A percentile compares a stretch with the other conserved stretches of the same genome.
phyloP scores from a whole-genome alignment of 768 basidiomycete genomes.

The Podaxis rugospora region DNA sequence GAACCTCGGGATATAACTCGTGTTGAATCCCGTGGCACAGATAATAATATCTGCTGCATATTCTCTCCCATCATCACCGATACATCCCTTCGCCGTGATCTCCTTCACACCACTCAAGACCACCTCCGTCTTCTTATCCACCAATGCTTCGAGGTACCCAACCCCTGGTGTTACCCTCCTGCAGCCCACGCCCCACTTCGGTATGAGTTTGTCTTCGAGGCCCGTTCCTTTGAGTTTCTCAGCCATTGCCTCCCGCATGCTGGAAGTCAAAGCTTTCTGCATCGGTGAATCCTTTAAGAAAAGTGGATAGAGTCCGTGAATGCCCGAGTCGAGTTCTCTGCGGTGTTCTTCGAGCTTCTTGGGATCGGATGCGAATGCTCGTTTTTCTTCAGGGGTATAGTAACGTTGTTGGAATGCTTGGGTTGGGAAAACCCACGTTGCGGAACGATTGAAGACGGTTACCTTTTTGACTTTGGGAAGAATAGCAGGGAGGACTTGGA shows the following conservation, averaged over 20 bases:
- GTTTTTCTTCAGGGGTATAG: constrained; percentile 33
- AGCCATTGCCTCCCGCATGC: constrained; percentile 31
- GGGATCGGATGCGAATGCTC: constrained; percentile 29
- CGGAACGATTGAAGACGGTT: constrained; percentile 24
- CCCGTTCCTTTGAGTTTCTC: constrained; percentile 33
- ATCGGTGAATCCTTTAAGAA: constrained; percentile 24
- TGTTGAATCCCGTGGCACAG: constrained; percentile 31
- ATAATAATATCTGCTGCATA: constrained; percentile 26
- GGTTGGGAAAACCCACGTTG: constrained; percentile 23
- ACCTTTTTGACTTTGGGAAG: constrained; percentile 27
- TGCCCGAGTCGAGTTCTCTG: constrained; percentile 29
- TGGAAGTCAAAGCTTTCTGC: constrained; percentile 21
- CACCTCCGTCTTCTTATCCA: constrained; percentile 22
- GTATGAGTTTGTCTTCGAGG: constrained; percentile 33
- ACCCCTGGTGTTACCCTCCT: constrained; percentile 27
- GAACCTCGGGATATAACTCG: constrained; percentile 26
- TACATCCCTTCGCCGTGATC: constrained; percentile 23
- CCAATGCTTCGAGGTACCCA: constrained; percentile 26
- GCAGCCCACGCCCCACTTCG: constrained; percentile 26
- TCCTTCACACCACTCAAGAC: constrained; percentile 23
- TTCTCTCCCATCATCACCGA: constrained; percentile 21
- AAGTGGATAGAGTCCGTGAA: constrained; percentile 26
- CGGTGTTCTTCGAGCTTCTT: constrained; percentile 34
- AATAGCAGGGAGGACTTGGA: constrained; percentile 27
- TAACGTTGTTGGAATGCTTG: constrained; percentile 20